These are phyloP conservation scores for Discostella pseudostelligera DNA, from an alignment of 108 stramenopile genomes.

Conservation along the genomic window DNA sequence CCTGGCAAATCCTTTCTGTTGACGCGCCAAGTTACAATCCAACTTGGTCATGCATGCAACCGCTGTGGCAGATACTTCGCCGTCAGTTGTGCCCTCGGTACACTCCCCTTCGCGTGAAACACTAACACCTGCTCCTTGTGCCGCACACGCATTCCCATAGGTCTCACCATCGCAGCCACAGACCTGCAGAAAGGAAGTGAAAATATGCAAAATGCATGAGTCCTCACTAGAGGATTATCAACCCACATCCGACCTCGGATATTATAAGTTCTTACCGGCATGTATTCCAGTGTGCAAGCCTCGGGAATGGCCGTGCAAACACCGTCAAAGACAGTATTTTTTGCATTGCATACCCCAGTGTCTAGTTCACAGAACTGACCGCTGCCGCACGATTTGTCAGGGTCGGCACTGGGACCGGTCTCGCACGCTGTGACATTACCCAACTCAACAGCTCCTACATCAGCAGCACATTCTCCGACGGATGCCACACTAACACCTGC, in stretches of 20 bases:
- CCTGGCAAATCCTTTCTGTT: not conserved
- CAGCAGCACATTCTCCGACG: not conserved
- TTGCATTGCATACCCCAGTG: not conserved
- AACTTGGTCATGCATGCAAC: not conserved
- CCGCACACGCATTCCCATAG: not conserved
- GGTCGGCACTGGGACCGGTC: conserved; percentile 4
- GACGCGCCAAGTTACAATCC: not conserved
- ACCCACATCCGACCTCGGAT: no score
- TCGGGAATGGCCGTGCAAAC: not conserved
- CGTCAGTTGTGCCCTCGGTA: not conserved
- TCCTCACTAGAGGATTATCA: not conserved
- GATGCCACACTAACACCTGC: not conserved
- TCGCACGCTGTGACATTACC: not conserved
- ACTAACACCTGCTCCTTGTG: not conserved
- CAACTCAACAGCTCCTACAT: not conserved
- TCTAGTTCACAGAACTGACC: conserved; percentile 4
- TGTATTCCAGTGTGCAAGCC: not conserved
- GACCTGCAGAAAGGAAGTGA: not conserved
- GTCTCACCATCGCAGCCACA: conserved; percentile 3
- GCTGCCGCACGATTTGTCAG: not conserved
- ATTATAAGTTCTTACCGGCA: conserved; percentile 1
- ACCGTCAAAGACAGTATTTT: not conserved
- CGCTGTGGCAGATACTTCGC: no score
- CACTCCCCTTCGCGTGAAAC: conserved; percentile 5
- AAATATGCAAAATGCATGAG: not conserved